Evolutionary conservation across 306 rosid genomes (phyloP).

Genomic region (Ceratonia siliqua): DNA sequence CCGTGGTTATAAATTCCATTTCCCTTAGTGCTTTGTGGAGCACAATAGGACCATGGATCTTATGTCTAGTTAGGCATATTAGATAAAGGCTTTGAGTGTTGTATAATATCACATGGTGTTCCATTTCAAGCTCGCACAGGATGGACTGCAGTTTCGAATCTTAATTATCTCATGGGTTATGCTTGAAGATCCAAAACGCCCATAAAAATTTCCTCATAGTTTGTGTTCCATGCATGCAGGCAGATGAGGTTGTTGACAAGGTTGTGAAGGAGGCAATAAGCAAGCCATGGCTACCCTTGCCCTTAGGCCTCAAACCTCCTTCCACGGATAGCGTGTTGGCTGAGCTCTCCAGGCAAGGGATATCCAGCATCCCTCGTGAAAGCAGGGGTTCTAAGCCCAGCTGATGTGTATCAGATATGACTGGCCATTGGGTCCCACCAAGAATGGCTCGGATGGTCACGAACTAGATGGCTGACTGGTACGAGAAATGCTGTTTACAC

Average conservation of each 20-base stretch:
- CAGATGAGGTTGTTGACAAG: conserved; percentile 81
- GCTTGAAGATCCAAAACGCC: background rate
- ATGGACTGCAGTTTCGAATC: background rate
- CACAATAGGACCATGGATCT: background rate
- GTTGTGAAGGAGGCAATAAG: conserved; percentile 79
- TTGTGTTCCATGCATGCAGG: conserved; percentile 46
- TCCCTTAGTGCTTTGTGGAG: background rate
- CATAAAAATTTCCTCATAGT: background rate
- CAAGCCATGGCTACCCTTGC: conserved; percentile 95
- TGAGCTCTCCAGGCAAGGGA: conserved; percentile 83
- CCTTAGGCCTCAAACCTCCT: conserved; percentile 91
- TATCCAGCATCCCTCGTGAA: conserved; percentile 63
- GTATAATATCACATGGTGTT: background rate
- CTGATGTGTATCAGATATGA: conserved; percentile 12
- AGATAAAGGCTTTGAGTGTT: background rate
- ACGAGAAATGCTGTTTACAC: background rate
- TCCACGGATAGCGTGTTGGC: conserved; percentile 75
- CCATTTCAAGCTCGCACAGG: background rate
- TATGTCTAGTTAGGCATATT: background rate
- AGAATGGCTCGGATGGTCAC: conserved; percentile 3
- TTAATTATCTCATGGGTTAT: background rate
- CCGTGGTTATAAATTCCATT: background rate
- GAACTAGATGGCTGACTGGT: conserved; percentile 3
- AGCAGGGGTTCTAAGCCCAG: conserved; percentile 35
- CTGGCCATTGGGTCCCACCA: conserved; percentile 10